Base-by-base conservation (phyloP, 371 early-diverging fungal species). In the Saksenaea oblongispora region DNA sequence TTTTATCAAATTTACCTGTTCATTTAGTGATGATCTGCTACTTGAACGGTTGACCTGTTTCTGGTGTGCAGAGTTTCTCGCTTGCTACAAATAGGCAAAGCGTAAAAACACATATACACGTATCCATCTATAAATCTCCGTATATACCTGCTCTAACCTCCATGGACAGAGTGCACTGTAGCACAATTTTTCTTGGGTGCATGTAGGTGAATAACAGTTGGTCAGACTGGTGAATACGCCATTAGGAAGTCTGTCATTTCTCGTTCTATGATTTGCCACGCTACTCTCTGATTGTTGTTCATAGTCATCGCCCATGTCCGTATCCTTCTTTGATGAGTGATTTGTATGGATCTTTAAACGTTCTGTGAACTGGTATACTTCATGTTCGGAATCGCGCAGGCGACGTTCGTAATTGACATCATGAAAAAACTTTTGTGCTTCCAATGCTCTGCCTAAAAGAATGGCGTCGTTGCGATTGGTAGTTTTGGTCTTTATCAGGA, bases 141-240 rank as follows among this genome's bases (percentile, higher is more conserved):
- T 2, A 0, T 28, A 24, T 59, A 70, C 70, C 73, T 87, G 86
- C 64, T 89, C 90, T 34, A 89, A 59, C n/a, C 91, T 75, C 13
- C 91, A 74, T 7, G 95, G 95, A 66, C 96, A 95, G 2, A 89
- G 79, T 13, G 89, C 84, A 58, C 92, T 90, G 81, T 96, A 96
- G 73, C 96, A 96, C 4, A 91, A 71, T 36, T 72, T 85, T 24
- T 89, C 90, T n/a, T 82, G 72, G 1, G 92, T 80, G 71, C 97
- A 97, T 0, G 95, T 95, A 0, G 96, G 93, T 24, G 94, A 92
- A 71, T 95, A 96, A 70, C 97, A 97, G 51, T 90, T 90, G 0
- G 95, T 89, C 61, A 95, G 75, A 13, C 91, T 73, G 0, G 93
- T 93, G 73, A 95, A 95, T 1, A 96, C 90, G 31, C 97, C 96